Base-by-base conservation (phyloP, 2,329 filamentous ascomycete genomes). In the Ophiostoma tasmaniense region DNA sequence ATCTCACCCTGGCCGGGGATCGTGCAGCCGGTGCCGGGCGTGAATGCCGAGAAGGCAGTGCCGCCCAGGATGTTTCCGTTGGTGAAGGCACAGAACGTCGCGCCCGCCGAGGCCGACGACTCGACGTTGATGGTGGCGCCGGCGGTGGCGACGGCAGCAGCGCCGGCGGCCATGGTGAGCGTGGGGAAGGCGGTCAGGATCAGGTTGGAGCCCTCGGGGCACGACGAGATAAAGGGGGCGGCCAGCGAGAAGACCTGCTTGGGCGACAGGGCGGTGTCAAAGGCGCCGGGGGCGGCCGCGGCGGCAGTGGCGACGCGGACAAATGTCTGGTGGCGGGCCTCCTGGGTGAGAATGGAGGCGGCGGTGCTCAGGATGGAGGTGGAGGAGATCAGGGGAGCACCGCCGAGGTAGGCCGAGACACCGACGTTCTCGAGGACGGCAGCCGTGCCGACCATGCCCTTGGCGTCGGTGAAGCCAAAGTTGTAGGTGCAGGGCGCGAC, bases 271-370 rank as follows among this genome's bases (percentile, higher is more conserved):
- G 90, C 83, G 0, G 87, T 88, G 76, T 92, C 89, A 75, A 92
- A 90, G 33, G 89, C 84, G 75, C 86, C 85, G 3, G 90, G 87
- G 3, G 90, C 84, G 67, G 89, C 85, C 69, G 84, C 79, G 68
- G 82, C 80, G 70, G 84, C 82, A 25, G 83, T 80, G 52, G 85
- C 86, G 70, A 83, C 79, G 72, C 90, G 87, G 78, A 92, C 86
- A 78, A 90, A 88, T 71, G 88, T 88, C 79, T 91, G 88, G 79
- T 93, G 90, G 70, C 90, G 85, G 35, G 89, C 83, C 79, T 93
- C 90, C 70, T 91, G 84, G 30, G 89, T 90, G 62, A 91, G 83
- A 76, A 93, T 92, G 66, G 86, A 86, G 11, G 83, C 90, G 2
- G 90, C 90, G 25, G 87, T 85, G 71, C 83, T 81, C 66, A 93